Base-by-base conservation (phyloP, 2,329 filamentous ascomycete species). In the Samsoniella hepiali region DNA sequence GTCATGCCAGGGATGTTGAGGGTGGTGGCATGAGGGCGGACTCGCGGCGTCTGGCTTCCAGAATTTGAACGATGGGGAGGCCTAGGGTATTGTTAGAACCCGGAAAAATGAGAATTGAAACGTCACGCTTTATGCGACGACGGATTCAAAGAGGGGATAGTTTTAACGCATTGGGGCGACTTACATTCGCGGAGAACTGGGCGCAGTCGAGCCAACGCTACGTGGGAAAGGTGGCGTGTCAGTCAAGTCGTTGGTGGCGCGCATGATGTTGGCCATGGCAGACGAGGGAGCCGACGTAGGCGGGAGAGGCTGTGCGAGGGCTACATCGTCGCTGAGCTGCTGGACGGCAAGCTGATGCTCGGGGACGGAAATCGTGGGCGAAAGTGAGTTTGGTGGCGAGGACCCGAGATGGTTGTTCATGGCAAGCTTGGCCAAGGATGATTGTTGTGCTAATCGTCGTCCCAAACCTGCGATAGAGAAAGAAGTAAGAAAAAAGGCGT, bases 1-100 rank as follows among this genome's bases (percentile, higher is more conserved):
- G 95, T 99, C 81, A 99, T 88, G 68, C 95, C 95, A 63, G 95
- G 95, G 65, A 99, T 97, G 75, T 97, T 96, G 71, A 98, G 88
- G 15, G 95, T 97, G 17, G 95, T 98, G 10, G 95, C 93, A 76
- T 96, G 92, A 29, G 88, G 84, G 67, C 89, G 87, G 56, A 92
- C 84, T 67, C 90, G 84, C 34, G 93, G 93, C 6, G 93, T 96
- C 32, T 88, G 87, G 58, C 82, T 83, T 64, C 89, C 89, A 11
- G 91, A 95, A 70, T 89, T 91, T 72, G 90, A 88, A 72, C 90
- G 81, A 65, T 88, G 75, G 1, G 89, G 87, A 57, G 84, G 85
- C 69, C 90, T 91, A 69, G 65, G 65, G 38, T 38, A 65, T 32
- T 42, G 58, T 65, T 63, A 58, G 63, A 44, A 42, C 9, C 15